Evolutionary conservation across 192 early-diverging fungal genomes (phyloP).

Genomic region (Coemansia sp.): DNA sequence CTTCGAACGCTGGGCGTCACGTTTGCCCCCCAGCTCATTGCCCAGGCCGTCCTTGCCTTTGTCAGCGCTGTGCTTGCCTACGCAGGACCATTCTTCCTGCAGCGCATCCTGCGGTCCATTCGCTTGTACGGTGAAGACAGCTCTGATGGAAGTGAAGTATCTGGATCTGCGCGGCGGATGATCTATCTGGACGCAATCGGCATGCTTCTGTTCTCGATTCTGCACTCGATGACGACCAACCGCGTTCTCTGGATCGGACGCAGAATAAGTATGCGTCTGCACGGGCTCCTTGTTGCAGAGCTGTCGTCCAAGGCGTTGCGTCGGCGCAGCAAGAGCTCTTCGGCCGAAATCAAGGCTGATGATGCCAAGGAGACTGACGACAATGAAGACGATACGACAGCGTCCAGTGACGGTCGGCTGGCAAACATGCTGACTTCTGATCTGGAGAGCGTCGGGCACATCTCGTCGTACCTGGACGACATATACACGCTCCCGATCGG

Average conservation of each 20-base stretch:
- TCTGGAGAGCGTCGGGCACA: slow-evolving; percentile 63
- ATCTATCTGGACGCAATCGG: slow-evolving; percentile 61
- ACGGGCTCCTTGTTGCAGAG: slow-evolving; percentile 65
- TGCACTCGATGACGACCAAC: slow-evolving; percentile 58
- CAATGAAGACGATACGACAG: slow-evolving; percentile 40
- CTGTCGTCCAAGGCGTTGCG: slow-evolving; percentile 66
- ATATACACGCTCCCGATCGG: slow-evolving; percentile 68
- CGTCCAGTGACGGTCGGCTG: slow-evolving; percentile 60
- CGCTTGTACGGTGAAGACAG: slow-evolving; percentile 32
- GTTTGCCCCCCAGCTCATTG: slow-evolving; percentile 48
- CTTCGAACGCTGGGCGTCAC: slow-evolving; percentile 35
- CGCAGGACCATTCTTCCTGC: slow-evolving; percentile 60
- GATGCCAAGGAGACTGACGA: slow-evolving; percentile 12
- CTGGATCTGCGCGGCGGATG: slow-evolving; percentile 8
- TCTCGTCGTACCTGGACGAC: slow-evolving; percentile 59
- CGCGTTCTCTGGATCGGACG: slow-evolving; percentile 71
- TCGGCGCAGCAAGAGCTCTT: slow-evolving; percentile 56
- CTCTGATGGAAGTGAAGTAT: not conserved
- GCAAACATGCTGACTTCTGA: slow-evolving; percentile 76
- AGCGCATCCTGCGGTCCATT: slow-evolving; percentile 60
- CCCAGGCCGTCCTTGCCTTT: slow-evolving; percentile 49
- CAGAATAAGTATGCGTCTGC: slow-evolving; percentile 61
- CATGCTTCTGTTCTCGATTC: slow-evolving; percentile 56
- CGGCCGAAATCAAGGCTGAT: slow-evolving; percentile 16
- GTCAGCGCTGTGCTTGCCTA: slow-evolving; percentile 48